Evolutionary conservation across 345 rosid genomes (phyloP), one percentile per base, ranked within the genome.

Genomic region (Carallia pectinifolia): DNA sequence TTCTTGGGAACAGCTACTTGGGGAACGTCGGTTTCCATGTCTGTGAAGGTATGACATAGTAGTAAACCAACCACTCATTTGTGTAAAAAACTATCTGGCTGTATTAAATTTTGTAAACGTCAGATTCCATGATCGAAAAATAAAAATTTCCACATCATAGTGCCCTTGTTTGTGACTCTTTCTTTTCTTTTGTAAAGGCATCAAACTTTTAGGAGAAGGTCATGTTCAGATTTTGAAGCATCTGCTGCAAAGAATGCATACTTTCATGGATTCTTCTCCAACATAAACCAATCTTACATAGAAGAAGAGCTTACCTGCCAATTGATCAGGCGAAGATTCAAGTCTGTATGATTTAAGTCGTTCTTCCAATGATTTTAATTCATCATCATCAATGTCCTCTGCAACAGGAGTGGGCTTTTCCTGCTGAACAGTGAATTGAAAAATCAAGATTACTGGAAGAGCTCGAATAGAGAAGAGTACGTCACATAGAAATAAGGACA

Each of bases 301-400:
- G 50, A 68, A 52, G 10, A 16, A 61, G 16, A 50, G 64, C 81
- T 79, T 81, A 93, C 97, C 81, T 29, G 81, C 70, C 1, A 90
- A 80, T 30, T 77, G 81, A 17, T 87, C 94, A 4, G 94, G 83
- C 8, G 90, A 84, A 47, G 97, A 78, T 56, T 88, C 85, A 18
- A 96, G 77, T 54, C 75, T 90, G 71, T 91, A 86, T 69, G 79
- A 81, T 60, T 96, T 88, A 56, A 95, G 90, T 50, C 97, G 72
- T 54, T 87, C 86, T 70, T 87, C 86, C 62, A 92, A 72, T 48
- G 87, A 84, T 54, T 88, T 73, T 66, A 95, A 66, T 66, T 87
- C 88, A 0, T 80, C 87, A 13, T 81, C 89, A 2, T 82, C 85
- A 1, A 84, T 85, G 0, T 84, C 88, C 1, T 82, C 87, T 12